Evolutionary conservation across 345 rosid species (phyloP), one percentile per base, ranked within the genome.

Genomic region (Erodium maritimum): DNA sequence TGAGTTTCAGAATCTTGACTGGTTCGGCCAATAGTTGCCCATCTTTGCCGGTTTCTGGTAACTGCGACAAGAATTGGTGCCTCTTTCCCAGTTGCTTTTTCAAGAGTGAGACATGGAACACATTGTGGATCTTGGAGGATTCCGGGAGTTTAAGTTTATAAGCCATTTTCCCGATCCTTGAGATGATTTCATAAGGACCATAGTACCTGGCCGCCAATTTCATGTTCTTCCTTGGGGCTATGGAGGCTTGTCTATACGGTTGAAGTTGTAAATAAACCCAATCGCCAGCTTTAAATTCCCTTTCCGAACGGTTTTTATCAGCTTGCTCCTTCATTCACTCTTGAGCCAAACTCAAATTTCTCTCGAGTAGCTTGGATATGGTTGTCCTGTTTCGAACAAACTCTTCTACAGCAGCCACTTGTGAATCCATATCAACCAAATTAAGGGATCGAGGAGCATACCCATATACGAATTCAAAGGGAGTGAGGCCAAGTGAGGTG

Each of bases 271-370:
- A 37, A 16, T 25, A 56, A 12, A 56, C 60, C 60, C 33, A 23
- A 19, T 56, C 60, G 1, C 60, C 60, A 23, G 23, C 42, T 7
- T 22, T 8, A 56, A 56, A 56, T 14, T 11, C 60, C 57, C 19
- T 20, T 17, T 54, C 57, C 2, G 4, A 1, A 4, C 14, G 3
- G 5, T 54, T 17, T 3, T 21, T 13, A 20, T 54, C 57, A 3
- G 1, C 21, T 54, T 11, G 5, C 2, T 4, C 21, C 57, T 54
- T 54, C 57, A 54, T 54, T 4, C 24, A 3, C 6, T 5, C 22
- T 20, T 54, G 57, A 2, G 57, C 57, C 21, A 2, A 8, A 2
- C 3, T 2, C 5, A 54, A 20, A 16, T 22, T 17, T 19, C 6
- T 11, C 20, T 54, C 19, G 5, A 54, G 3, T 11, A 20, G 16